phyloP scores from a whole-genome alignment of 2,329 filamentous ascomycete genomes.

The Tolypocladium tropicale region DNA sequence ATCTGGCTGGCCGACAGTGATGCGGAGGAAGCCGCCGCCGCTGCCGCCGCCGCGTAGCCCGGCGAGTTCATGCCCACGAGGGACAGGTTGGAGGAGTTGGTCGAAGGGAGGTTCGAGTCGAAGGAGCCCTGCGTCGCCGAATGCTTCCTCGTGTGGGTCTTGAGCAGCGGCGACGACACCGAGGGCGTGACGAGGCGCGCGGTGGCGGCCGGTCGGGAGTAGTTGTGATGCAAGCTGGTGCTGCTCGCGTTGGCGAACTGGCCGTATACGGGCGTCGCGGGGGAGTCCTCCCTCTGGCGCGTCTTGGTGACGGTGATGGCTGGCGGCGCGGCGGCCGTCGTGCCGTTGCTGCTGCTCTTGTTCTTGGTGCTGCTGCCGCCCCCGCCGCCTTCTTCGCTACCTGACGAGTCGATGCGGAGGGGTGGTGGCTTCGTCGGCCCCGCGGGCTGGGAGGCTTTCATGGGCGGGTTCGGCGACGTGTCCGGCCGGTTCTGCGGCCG shows the following conservation, averaged over 20 bases:
- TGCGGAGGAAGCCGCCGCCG: conserved; percentile 12
- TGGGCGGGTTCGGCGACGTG: conserved; percentile 16
- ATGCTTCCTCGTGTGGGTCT: conserved; percentile 49
- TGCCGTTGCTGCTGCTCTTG: not conserved
- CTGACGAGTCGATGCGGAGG: conserved; percentile 19
- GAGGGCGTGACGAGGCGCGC: conserved; percentile 17
- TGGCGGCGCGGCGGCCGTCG: conserved; percentile 5
- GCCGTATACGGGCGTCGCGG: conserved; percentile 36
- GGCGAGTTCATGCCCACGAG: conserved; percentile 32
- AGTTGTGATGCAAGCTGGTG: conserved; percentile 40
- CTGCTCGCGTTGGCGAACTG: conserved; percentile 39
- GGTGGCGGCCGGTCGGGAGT: conserved; percentile 41
- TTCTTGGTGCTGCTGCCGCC: not conserved
- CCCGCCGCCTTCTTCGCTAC: conserved; percentile 14
- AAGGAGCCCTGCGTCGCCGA: conserved; percentile 70
- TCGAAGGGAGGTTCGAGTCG: conserved; percentile 60
- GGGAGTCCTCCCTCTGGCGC: conserved; percentile 25
- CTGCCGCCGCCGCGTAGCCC: conserved; percentile 25
- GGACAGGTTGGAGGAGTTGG: conserved; percentile 43
- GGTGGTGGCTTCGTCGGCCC: conserved; percentile 21
- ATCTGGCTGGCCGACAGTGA: conserved; percentile 60
- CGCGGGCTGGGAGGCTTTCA: conserved; percentile 13
- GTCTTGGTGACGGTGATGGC: conserved; percentile 36
- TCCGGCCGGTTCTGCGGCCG: conserved; percentile 32
- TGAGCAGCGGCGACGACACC: conserved; percentile 19